phyloP scores from a whole-genome alignment of 2,329 filamentous ascomycete species.

The Hypoxylon sp. region DNA sequence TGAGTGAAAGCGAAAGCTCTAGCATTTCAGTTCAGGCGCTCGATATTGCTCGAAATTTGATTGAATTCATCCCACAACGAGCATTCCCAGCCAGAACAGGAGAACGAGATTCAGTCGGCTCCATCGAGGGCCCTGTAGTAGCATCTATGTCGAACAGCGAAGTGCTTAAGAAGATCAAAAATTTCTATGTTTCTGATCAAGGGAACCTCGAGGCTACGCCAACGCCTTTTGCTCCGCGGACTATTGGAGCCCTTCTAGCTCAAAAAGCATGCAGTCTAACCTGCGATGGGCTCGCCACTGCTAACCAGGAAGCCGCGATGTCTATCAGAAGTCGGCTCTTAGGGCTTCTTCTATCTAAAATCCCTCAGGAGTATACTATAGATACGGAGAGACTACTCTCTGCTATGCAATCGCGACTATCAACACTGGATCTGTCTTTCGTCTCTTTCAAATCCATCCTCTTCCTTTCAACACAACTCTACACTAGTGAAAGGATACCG shows the following conservation, averaged over 20 bases:
- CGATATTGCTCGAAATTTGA: constrained; percentile 68
- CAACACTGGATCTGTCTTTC: constrained; percentile 62
- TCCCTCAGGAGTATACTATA: constrained; percentile 61
- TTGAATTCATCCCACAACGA: constrained; percentile 76
- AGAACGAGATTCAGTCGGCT: constrained; percentile 45
- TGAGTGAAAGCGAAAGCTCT: constrained; percentile 45
- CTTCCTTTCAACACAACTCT: constrained; percentile 71
- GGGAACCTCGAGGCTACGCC: constrained; percentile 75
- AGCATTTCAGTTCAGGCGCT: constrained; percentile 56
- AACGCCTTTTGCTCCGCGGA: constrained; percentile 70
- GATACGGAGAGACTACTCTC: constrained; percentile 65
- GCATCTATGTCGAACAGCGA: constrained; percentile 62
- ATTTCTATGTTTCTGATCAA: constrained; percentile 79
- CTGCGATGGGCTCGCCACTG: constrained; percentile 62
- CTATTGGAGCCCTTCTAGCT: constrained; percentile 74
- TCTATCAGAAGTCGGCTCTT: constrained; percentile 73
- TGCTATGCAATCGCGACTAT: constrained; percentile 66
- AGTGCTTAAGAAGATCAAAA: constrained; percentile 72
- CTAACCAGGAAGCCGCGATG: constrained; percentile 63
- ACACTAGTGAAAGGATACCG: constrained; percentile 67
- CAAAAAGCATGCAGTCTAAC: constrained; percentile 70
- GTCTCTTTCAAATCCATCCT: constrained; percentile 71
- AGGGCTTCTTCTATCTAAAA: constrained; percentile 70
- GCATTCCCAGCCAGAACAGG: constrained; percentile 65
- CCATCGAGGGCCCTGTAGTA: constrained; percentile 51